These are phyloP conservation scores for Kalanchoe fedtschenkoi DNA, from an alignment of 164 flowering plant genomes.

Conservation along the genomic window DNA sequence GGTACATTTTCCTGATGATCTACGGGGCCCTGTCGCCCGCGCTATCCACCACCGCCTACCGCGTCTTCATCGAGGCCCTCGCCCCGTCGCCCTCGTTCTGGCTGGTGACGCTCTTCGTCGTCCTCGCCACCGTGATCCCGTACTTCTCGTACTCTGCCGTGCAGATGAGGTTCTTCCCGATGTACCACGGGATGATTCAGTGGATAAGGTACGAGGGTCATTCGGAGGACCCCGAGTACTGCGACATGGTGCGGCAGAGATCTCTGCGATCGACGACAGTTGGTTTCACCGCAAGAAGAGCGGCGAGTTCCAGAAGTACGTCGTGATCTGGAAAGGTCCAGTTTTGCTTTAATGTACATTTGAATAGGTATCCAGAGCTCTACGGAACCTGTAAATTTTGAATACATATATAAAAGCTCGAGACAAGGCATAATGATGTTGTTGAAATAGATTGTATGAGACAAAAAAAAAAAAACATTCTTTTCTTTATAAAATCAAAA, in stretches of 20 bases:
- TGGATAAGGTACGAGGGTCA: slow-evolving; percentile 66
- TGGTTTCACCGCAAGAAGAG: slow-evolving; percentile 58
- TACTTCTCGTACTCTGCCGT: slow-evolving; percentile 49
- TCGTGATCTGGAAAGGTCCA: too few species aligned
- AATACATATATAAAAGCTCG: too few species aligned
- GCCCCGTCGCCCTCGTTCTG: slow-evolving; percentile 73
- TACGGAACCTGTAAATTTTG: too few species aligned
- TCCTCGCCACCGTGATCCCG: slow-evolving; percentile 48
- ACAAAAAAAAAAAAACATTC: too few species aligned
- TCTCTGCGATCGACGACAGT: slow-evolving; percentile 54
- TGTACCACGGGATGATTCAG: slow-evolving; percentile 80
- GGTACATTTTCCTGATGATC: slow-evolving; percentile 69
- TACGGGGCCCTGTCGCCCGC: slow-evolving; percentile 60
- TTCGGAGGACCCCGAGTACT: slow-evolving; percentile 49
- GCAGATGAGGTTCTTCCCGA: slow-evolving; percentile 75
- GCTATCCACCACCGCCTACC: slow-evolving; percentile 53
- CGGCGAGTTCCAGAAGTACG: slow-evolving; percentile 21
- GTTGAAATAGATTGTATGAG: too few species aligned
- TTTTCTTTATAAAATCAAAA: too few species aligned
- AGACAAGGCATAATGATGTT: too few species aligned
- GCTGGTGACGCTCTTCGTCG: slow-evolving; percentile 48
- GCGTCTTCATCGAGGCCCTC: slow-evolving; percentile 63
- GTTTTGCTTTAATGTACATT: too few species aligned
- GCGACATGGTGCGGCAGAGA: slow-evolving; percentile 53
- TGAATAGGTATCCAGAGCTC: too few species aligned